These are phyloP conservation scores for Scheffersomyces ergatensis DNA, from an alignment of 805 yeast species.

Conservation along the genomic window DNA sequence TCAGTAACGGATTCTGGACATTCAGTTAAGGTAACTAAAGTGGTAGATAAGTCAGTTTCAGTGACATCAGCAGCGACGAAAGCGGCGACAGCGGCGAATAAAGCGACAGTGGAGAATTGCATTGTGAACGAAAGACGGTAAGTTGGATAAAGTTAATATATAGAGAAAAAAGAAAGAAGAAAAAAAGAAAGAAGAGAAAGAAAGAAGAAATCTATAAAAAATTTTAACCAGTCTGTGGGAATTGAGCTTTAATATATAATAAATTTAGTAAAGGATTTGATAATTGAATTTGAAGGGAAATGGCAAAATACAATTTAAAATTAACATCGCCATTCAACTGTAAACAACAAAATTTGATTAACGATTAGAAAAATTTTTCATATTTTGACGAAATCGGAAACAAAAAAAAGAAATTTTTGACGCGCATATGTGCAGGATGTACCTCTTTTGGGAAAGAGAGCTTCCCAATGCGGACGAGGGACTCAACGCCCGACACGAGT, in stretches of 20 bases:
- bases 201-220: too few species aligned
- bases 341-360: too few species aligned
- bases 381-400: too few species aligned
- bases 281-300: too few species aligned
- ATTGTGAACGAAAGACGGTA: slow-evolving; percentile 28
- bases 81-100: slow-evolving; percentile 33
- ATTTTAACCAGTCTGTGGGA: too few species aligned
- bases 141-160: slow-evolving; percentile 26
- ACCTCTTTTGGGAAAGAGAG: background rate
- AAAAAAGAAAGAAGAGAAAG: background rate
- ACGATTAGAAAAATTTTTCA: too few species aligned
- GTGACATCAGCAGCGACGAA: slow-evolving; percentile 28
- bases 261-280: too few species aligned
- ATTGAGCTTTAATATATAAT: too few species aligned
- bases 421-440: background rate
- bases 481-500: too few species aligned
- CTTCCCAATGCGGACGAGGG: background rate
- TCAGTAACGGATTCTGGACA: slow-evolving; percentile 43
- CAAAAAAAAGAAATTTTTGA: too few species aligned
- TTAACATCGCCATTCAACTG: too few species aligned
- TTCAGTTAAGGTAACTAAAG: slow-evolving; percentile 47
- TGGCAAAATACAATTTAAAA: too few species aligned
- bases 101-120: slow-evolving; percentile 42
- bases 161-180: slow-evolving; percentile 10
- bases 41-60: slow-evolving; percentile 27